Conservation (phyloP, 176 grass and related monocot genomes). For the Poa pratensis region DNA sequence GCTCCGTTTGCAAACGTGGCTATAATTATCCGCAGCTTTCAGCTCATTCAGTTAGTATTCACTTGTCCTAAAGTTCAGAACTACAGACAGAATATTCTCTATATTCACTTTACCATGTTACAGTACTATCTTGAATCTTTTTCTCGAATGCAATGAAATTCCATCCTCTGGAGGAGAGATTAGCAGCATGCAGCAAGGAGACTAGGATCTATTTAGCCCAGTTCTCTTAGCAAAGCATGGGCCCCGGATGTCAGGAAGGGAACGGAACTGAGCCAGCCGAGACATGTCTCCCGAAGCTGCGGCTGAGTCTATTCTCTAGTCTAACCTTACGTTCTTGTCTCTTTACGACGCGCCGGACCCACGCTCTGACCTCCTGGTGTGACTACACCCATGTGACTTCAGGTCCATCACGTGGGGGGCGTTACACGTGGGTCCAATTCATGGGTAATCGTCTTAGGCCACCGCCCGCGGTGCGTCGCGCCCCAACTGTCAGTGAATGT, state of each 20-base stretch:
- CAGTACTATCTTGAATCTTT: too few relatives aligned
- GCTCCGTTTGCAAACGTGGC: not conserved
- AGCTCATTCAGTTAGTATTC: not conserved
- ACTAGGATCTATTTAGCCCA: not conserved
- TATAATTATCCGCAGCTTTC: constrained; percentile 8
- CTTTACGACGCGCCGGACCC: constrained; percentile 5
- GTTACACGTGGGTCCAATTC: not conserved
- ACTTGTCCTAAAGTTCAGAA: not conserved
- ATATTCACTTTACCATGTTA: not conserved
- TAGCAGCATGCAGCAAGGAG: too few relatives aligned
- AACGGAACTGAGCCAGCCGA: not conserved
- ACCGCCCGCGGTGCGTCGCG: too few relatives aligned
- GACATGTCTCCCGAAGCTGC: constrained; percentile 2
- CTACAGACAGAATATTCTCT: not conserved
- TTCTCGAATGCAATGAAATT: too few relatives aligned
- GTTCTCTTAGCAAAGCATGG: not conserved
- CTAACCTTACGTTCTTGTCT: not conserved
- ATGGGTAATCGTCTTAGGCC: too few relatives aligned
- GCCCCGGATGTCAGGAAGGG: not conserved
- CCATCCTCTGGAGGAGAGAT: too few relatives aligned
- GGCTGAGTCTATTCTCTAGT: not conserved
- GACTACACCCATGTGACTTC: constrained; percentile 30
- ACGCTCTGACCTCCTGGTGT: not conserved
- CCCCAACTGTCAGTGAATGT: not conserved
- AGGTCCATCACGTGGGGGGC: constrained; percentile 5